Evolutionary conservation across 768 basidiomycete genomes (phyloP), one percentile per base, ranked within the genome.

Genomic region (Leccinum variicolor): DNA sequence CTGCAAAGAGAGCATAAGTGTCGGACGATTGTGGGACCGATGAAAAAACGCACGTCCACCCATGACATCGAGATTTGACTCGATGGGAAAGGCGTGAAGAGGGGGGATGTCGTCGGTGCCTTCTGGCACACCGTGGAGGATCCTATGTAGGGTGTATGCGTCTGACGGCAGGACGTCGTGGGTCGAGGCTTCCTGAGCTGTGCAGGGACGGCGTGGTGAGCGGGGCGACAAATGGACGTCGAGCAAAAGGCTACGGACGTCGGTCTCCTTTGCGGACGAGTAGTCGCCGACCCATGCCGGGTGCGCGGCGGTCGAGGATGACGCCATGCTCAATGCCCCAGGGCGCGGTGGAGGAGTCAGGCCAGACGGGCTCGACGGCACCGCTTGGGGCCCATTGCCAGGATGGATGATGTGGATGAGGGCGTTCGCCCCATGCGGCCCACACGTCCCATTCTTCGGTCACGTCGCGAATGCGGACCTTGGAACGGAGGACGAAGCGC

Each of bases 31-130:
- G 17, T 19, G 46, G 17, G 26, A 41, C 13, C 3, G 39, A 41
- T 53, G n/a, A 26, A 52, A 52, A 23, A 33, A 79, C 89, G 74
- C 66, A 97, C 95, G 76, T 66, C 85, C 96, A 51, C 94, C 94
- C 90, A 98, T 98, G 43, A 90, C 76, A 69, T 99, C 97, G 64
- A 98, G 75, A 72, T 95, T 94, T 7, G 92, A 93, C 61, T 99
- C 96, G 78, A 98, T 88, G 4, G 97, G 97, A 62, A 98, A 87
- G 0, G 92, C 84, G 9, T 87, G 83, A 67, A 85, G 79, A 14
- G 92, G 86, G 15, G 75, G 71, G 3, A 97, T 88, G 67, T 99
- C 97, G 0, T 69, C 67, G 11, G 75, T 75, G 0, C 95, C 94
- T 77, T 99, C 97, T 2, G 97, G 91, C 3, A 98, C 88, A 4